phyloP scores from a whole-genome alignment of 192 early-diverging fungal species.

The Tieghemiomyces parasiticus region DNA sequence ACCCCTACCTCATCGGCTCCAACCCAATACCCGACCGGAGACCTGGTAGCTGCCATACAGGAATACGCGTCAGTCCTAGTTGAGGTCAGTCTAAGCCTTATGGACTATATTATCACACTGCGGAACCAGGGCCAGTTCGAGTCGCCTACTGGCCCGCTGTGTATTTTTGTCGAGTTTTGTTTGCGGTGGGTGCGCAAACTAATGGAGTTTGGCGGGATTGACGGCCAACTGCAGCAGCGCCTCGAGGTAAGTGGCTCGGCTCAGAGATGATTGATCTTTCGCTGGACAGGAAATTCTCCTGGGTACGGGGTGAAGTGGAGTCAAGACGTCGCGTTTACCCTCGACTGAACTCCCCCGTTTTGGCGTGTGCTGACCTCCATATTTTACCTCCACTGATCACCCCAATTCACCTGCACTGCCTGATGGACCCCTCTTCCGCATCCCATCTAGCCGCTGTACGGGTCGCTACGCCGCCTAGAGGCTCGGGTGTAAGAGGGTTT shows the following conservation, averaged over 20 bases:
- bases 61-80: slow-evolving; percentile 2
- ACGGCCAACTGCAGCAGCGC: not conserved
- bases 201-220: not conserved
- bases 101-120: not conserved
- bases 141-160: not conserved
- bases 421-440: not conserved
- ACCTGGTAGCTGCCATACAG: not conserved
- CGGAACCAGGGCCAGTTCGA: not conserved
- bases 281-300: not conserved
- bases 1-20: not conserved
- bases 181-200: slow-evolving; percentile 6
- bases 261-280: not conserved
- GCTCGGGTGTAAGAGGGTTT: not conserved
- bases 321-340: not conserved
- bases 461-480: not conserved
- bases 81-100: not conserved
- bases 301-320: not conserved
- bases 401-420: not conserved
- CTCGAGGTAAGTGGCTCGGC: not conserved
- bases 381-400: not conserved
- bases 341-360: not conserved
- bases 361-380: not conserved
- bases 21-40: not conserved
- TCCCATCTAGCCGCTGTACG: not conserved
- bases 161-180: slow-evolving; percentile 10